These are phyloP conservation scores for Phytopythium ostracodes DNA, from an alignment of 352 stramenopile species.

Conservation along the genomic window DNA sequence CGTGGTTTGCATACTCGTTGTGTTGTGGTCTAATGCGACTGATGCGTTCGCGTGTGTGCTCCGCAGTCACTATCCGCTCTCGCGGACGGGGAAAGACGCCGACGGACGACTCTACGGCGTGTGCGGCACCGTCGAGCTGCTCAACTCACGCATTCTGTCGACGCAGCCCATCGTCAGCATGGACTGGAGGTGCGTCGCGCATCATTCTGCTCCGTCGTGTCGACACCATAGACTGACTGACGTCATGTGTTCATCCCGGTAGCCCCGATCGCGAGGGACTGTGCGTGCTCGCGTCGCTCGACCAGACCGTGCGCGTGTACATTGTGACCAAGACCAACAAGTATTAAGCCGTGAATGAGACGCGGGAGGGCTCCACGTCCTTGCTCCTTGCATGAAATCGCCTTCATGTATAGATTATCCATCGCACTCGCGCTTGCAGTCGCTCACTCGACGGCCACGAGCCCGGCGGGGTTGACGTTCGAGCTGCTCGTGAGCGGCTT, in stretches of 20 bases:
- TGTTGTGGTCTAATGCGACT: not conserved
- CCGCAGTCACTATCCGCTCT: slow-evolving; percentile 72
- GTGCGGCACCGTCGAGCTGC: slow-evolving; percentile 89
- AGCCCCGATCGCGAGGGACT: slow-evolving; percentile 92
- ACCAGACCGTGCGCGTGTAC: slow-evolving; percentile 94
- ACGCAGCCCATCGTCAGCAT: slow-evolving; percentile 96
- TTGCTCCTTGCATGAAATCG: no score
- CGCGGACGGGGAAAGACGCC: slow-evolving; percentile 81
- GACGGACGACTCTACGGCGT: slow-evolving; percentile 86
- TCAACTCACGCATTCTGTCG: slow-evolving; percentile 94
- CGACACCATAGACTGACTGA: not conserved
- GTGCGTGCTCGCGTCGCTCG: slow-evolving; percentile 88
- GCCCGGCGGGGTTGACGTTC: slow-evolving; percentile 65
- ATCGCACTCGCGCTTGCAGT: not conserved
- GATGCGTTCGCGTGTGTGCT: slow-evolving; percentile 3
- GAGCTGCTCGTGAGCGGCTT: slow-evolving; percentile 43
- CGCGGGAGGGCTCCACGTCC: not conserved
- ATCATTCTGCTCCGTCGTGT: not conserved
- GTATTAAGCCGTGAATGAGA: slow-evolving; percentile 49
- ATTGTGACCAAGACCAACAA: slow-evolving; percentile 96
- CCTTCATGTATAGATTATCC: not conserved
- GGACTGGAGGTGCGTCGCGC: slow-evolving; percentile 89
- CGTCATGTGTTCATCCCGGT: not conserved
- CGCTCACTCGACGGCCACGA: slow-evolving; percentile 58
- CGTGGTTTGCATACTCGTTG: not conserved